A percentile compares a stretch with the other conserved stretches of the same genome.
phyloP scores from a whole-genome alignment of 345 rosid genomes.

The Populus davidiana region DNA sequence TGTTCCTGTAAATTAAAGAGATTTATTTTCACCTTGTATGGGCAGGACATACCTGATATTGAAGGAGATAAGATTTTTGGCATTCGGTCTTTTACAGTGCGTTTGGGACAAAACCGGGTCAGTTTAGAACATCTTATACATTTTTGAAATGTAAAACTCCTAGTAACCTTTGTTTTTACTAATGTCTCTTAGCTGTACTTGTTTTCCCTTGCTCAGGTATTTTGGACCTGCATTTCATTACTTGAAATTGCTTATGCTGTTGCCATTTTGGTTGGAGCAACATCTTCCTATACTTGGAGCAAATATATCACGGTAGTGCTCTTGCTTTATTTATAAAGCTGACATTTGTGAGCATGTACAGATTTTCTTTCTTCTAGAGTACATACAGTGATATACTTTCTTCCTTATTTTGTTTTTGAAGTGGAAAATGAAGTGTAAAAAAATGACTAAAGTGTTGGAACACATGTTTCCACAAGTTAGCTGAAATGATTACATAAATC shows the following conservation, averaged over 20 bases:
- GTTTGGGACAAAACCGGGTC: slow-evolving; percentile 77
- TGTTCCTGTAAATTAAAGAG: not conserved
- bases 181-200: not conserved
- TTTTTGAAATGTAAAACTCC: not conserved
- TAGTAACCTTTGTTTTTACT: not conserved
- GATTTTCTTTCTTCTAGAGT: not conserved
- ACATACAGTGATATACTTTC: not conserved
- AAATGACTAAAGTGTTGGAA: too few relatives aligned
- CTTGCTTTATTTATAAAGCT: not conserved
- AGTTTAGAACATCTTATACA: not conserved
- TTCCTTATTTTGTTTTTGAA: not conserved
- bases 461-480: not conserved
- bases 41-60: slow-evolving; percentile 92
- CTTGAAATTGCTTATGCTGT: slow-evolving; percentile 78
- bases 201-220: slow-evolving; percentile 52
- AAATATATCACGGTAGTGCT: slow-evolving; percentile 65
- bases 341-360: not conserved
- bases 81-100: slow-evolving; percentile 74
- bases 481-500: not conserved
- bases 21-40: not conserved
- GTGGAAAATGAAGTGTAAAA: too few relatives aligned
- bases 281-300: slow-evolving; percentile 76
- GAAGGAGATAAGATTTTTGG: slow-evolving; percentile 93
- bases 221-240: slow-evolving; percentile 81
- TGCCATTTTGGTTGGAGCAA: slow-evolving; percentile 71